A percentile compares a stretch with the other conserved stretches of the same genome.
These are phyloP conservation scores for Vitis labrusca DNA, from an alignment of 164 flowering plant genomes.

Conservation along the genomic window DNA sequence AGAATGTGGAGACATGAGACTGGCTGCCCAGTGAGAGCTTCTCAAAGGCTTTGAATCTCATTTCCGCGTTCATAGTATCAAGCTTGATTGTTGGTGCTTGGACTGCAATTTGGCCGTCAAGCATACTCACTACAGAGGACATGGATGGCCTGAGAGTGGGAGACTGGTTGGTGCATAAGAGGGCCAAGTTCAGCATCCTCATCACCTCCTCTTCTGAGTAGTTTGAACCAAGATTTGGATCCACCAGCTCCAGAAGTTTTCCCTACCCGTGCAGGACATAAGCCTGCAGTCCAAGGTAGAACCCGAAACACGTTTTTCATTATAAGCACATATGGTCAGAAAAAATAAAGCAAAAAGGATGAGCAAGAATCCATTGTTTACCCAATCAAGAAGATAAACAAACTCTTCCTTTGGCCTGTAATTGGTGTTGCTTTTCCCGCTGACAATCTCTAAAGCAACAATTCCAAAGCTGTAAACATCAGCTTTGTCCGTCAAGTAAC, in stretches of 20 bases:
- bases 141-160: constrained; percentile 74
- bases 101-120: constrained; percentile 58
- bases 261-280: constrained; percentile 70
- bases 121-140: constrained; percentile 79
- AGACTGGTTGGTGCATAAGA: constrained; percentile 79
- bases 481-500: constrained; percentile 81
- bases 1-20: constrained; percentile 15
- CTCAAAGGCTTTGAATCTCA: constrained; percentile 45
- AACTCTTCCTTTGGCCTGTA: constrained; percentile 49
- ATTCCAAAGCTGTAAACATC: constrained; percentile 88
- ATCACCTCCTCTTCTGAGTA: constrained; percentile 58
- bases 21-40: constrained; percentile 33
- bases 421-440: constrained; percentile 75
- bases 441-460: constrained; percentile 76
- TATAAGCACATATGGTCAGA: too few species aligned
- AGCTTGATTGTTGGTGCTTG: constrained; percentile 45
- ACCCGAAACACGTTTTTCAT: too few species aligned
- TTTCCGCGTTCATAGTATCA: constrained; percentile 14
- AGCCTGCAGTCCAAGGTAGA: constrained; percentile 36
- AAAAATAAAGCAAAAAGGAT: neutral
- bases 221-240: constrained; percentile 53
- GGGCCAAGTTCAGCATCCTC: constrained; percentile 55
- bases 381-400: constrained; percentile 81
- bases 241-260: constrained; percentile 69
- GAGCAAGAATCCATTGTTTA: constrained; percentile 21